phyloP scores from a whole-genome alignment of 1,139 yeast species.

The Petasospora fabianii region DNA sequence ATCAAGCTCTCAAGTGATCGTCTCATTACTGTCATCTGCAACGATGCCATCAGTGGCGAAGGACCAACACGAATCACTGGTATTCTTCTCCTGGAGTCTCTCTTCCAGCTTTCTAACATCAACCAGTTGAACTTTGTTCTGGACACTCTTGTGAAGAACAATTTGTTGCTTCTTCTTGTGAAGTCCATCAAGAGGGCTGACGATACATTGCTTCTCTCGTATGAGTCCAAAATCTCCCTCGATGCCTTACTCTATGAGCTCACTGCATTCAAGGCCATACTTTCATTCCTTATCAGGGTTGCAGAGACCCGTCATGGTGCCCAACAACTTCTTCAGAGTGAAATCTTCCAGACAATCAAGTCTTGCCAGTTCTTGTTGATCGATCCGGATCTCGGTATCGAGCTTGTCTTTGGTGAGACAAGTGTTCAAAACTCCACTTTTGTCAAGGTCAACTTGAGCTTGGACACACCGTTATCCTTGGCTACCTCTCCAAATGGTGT shows the following conservation, averaged over 20 bases:
- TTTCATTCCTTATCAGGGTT: constrained; percentile 66
- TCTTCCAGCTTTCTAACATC: constrained; percentile 56
- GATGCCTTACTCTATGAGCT: constrained; percentile 63
- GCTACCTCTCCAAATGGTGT: constrained; percentile 32
- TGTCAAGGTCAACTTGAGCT: constrained; percentile 41
- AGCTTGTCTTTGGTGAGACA: constrained; percentile 36
- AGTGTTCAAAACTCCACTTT: constrained; percentile 30
- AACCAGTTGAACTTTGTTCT: constrained; percentile 54
- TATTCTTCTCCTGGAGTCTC: constrained; percentile 63
- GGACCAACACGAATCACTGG: constrained; percentile 79
- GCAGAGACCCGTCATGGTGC: constrained; percentile 80
- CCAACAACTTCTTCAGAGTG: constrained; percentile 68
- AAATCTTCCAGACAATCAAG: constrained; percentile 58
- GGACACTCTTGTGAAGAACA: constrained; percentile 59
- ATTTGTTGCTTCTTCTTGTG: constrained; percentile 60
- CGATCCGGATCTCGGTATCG: constrained; percentile 80
- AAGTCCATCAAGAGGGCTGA: constrained; percentile 69
- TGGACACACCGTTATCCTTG: constrained; percentile 49
- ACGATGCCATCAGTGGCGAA: constrained; percentile 78
- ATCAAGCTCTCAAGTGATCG: constrained; percentile 59
- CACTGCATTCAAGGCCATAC: constrained; percentile 69
- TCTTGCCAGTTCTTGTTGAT: constrained; percentile 55
- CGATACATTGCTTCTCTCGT: constrained; percentile 43
- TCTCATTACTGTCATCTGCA: constrained; percentile 61
- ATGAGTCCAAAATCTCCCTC: constrained; percentile 38